Conservation (phyloP, 116 monocot genomes). For the Cymodocea nodosa region DNA sequence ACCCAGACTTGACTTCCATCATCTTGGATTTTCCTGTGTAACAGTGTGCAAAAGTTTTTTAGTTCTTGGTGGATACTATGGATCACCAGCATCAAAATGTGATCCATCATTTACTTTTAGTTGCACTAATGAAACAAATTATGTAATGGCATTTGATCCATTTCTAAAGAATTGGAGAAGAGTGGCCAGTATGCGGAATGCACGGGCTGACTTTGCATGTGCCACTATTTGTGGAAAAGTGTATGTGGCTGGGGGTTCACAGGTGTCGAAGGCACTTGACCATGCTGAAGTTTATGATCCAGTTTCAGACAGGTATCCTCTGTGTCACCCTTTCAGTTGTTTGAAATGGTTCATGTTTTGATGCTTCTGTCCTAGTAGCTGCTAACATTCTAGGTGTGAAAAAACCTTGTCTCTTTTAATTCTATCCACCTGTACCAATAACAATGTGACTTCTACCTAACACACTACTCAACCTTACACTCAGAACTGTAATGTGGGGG, state of each 20-base stretch:
- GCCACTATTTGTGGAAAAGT: constrained; percentile 21
- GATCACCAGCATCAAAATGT: no score
- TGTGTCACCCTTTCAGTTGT: no score
- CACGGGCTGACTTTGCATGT: constrained; percentile 28
- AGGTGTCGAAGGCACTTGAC: constrained; percentile 7
- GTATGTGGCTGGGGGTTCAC: constrained; percentile 41
- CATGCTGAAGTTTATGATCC: constrained; percentile 45
- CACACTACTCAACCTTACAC: no score
- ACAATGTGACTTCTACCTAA: no score
- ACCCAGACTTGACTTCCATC: neutral
- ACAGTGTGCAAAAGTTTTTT: constrained; percentile 20
- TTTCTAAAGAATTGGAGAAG: constrained; percentile 25
- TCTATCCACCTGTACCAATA: no score
- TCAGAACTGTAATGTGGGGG: no score
- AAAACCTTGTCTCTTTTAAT: no score
- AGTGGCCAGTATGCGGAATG: constrained; percentile 17
- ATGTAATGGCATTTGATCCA: constrained; percentile 32
- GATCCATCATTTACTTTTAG: neutral
- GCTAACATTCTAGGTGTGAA: no score
- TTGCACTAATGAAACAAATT: constrained; percentile 6
- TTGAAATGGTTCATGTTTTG: no score
- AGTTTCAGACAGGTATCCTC: constrained; percentile 22
- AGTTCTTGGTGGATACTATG: constrained; percentile 28
- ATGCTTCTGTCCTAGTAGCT: no score
- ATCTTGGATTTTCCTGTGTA: constrained; percentile 26